Evolutionary conservation across 495 filamentous ascomycete species (phyloP).

Genomic region (Cercophora scortea): DNA sequence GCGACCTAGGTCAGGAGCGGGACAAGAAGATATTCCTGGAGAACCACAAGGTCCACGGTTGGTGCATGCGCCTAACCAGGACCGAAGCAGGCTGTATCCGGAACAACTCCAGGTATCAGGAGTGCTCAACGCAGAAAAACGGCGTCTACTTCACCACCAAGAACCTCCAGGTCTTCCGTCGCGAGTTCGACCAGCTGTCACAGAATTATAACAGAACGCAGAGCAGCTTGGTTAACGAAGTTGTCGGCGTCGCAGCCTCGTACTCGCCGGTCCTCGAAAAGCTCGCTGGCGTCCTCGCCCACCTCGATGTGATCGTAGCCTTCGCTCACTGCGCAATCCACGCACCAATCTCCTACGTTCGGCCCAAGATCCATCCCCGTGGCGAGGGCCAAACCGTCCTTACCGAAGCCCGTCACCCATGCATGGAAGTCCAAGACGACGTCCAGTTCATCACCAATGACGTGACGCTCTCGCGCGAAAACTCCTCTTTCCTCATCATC

Average conservation of each 20-base stretch:
- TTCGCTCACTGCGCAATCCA: slow-evolving; percentile 93
- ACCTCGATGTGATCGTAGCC: slow-evolving; percentile 93
- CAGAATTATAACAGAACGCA: slow-evolving; percentile 96
- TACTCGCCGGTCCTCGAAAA: slow-evolving; percentile 91
- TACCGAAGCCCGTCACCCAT: slow-evolving; percentile 90
- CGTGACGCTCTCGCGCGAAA: slow-evolving; percentile 70
- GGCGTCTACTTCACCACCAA: slow-evolving; percentile 96
- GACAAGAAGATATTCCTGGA: slow-evolving; percentile 99
- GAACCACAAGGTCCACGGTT: slow-evolving; percentile 90
- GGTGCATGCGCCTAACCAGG: slow-evolving; percentile 91
- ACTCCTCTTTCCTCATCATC: slow-evolving; percentile 90
- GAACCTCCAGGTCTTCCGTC: slow-evolving; percentile 69
- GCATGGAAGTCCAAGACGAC: slow-evolving; percentile 99
- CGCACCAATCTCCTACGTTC: slow-evolving; percentile 82
- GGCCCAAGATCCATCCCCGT: slow-evolving; percentile 85
- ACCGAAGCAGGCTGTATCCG: slow-evolving; percentile 90
- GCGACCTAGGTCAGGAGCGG: slow-evolving; percentile 83
- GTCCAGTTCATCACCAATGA: slow-evolving; percentile 98
- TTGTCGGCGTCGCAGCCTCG: slow-evolving; percentile 86
- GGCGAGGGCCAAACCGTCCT: slow-evolving; percentile 86
- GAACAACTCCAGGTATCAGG: slow-evolving; percentile 81
- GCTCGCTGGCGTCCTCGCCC: slow-evolving; percentile 80
- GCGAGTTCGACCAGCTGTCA: slow-evolving; percentile 90
- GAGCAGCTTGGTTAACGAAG: slow-evolving; percentile 82
- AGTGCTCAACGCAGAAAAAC: slow-evolving; percentile 98